Percentiles rank a stretch among this genome's conserved stretches.
These are phyloP conservation scores for Suhomyces bolitotheri DNA, from an alignment of 1,139 yeast genomes.

Conservation along the genomic window DNA sequence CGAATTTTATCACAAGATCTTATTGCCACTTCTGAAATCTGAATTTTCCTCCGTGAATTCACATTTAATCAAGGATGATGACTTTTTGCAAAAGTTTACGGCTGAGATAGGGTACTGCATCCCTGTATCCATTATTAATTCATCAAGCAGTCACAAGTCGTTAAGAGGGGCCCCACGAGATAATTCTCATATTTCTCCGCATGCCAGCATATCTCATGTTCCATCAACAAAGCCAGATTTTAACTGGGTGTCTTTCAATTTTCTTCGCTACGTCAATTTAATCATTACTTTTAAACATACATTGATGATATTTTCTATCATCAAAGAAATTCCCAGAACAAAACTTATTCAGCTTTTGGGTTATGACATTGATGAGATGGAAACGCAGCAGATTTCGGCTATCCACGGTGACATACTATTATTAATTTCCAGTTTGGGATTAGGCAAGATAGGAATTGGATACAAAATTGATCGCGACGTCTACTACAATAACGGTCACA, in stretches of 20 bases:
- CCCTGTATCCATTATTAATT: conserved; percentile 18
- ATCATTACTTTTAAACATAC: conserved; percentile 34
- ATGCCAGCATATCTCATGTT: not conserved
- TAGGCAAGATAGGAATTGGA: conserved; percentile 33
- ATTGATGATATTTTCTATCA: conserved; percentile 29
- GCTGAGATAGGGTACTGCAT: conserved; percentile 24
- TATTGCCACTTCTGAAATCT: conserved; percentile 18
- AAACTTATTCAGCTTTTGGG: conserved; percentile 31
- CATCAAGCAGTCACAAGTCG: conserved; percentile 8
- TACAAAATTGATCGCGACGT: conserved; percentile 25
- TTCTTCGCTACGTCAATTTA: conserved; percentile 24
- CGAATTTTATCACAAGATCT: conserved; percentile 19
- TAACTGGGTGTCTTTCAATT: conserved; percentile 8
- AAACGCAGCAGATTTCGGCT: conserved; percentile 9
- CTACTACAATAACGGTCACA: conserved; percentile 23
- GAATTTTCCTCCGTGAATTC: conserved; percentile 6
- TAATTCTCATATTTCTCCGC: conserved; percentile 1
- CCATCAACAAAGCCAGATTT: not conserved
- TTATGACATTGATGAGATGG: conserved; percentile 15
- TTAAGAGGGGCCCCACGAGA: not conserved
- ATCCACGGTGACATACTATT: conserved; percentile 24
- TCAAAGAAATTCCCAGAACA: conserved; percentile 23
- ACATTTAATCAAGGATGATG: conserved; percentile 10
- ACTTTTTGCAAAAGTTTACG: conserved; percentile 15
- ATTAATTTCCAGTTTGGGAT: conserved; percentile 27